Percentiles rank a stretch among this genome's conserved stretches.
These are phyloP conservation scores for Tagetes patula DNA, from an alignment of 129 eudicot species.

Conservation along the genomic window DNA sequence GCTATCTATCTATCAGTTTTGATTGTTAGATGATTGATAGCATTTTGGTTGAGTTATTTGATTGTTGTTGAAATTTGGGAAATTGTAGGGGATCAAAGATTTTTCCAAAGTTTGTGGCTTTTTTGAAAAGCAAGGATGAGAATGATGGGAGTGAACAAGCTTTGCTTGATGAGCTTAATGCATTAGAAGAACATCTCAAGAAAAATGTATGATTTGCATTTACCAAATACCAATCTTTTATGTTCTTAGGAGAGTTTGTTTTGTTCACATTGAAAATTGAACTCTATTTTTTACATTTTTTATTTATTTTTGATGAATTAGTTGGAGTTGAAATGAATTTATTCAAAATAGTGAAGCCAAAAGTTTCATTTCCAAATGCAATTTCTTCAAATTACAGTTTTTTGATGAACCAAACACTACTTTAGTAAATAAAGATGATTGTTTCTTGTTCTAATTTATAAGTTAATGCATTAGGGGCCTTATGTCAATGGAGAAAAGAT, in stretches of 20 bases:
- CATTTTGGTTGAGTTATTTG: neutral
- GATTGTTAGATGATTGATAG: neutral
- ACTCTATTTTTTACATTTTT: neutral
- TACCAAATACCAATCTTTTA: neutral
- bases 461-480: constrained; percentile 48
- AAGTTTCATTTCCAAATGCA: neutral
- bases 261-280: neutral
- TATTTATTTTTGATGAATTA: neutral
- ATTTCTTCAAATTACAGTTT: neutral
- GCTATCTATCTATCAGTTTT: constrained; percentile 16
- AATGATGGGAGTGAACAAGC: constrained; percentile 76
- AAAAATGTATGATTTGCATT: constrained; percentile 40
- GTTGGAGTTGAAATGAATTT: neutral
- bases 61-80: neutral
- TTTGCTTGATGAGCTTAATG: constrained; percentile 69
- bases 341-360: neutral
- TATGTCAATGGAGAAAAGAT: constrained; percentile 63
- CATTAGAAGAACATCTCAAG: constrained; percentile 78
- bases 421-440: neutral
- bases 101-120: constrained; percentile 62
- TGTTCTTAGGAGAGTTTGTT: neutral
- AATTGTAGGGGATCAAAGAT: constrained; percentile 64
- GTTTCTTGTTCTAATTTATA: constrained; percentile 2
- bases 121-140: constrained; percentile 77
- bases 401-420: neutral